These are phyloP conservation scores for Brassica carinata DNA, from an alignment of 345 rosid species.

Conservation along the genomic window DNA sequence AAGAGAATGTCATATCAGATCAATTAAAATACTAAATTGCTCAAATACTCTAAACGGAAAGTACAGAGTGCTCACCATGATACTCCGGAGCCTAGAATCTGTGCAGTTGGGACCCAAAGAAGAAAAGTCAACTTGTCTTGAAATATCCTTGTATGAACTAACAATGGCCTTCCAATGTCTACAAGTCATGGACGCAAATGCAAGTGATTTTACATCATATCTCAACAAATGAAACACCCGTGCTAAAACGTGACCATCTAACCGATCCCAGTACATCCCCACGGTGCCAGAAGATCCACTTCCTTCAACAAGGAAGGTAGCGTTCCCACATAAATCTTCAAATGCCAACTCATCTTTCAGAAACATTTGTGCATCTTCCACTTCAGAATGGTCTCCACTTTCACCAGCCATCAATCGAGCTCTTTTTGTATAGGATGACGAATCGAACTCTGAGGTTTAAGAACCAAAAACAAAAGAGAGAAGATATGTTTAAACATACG, in stretches of 20 bases:
- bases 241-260: conserved; percentile 76
- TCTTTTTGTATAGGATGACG: conserved; percentile 73
- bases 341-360: conserved; percentile 58
- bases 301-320: conserved; percentile 53
- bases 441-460: conserved; percentile 56
- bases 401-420: conserved; percentile 66
- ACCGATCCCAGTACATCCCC: conserved; percentile 69
- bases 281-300: conserved; percentile 42
- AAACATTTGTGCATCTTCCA: conserved; percentile 54
- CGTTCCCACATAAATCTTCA: conserved; percentile 77
- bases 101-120: conserved; percentile 73
- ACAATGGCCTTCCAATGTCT: conserved; percentile 88
- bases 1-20: conserved; percentile 44
- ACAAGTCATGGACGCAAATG: conserved; percentile 83
- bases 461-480: conserved; percentile 29
- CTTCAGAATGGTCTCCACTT: conserved; percentile 62
- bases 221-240: conserved; percentile 84
- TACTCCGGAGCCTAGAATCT: conserved; percentile 58
- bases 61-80: conserved; percentile 60
- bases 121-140: conserved; percentile 79
- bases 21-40: conserved; percentile 7
- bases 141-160: conserved; percentile 68
- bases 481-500: conserved; percentile 23
- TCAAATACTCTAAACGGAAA: conserved; percentile 13
- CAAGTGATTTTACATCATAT: conserved; percentile 74